phyloP scores from a whole-genome alignment of 345 rosid genomes.

The Pistacia integerrima region DNA sequence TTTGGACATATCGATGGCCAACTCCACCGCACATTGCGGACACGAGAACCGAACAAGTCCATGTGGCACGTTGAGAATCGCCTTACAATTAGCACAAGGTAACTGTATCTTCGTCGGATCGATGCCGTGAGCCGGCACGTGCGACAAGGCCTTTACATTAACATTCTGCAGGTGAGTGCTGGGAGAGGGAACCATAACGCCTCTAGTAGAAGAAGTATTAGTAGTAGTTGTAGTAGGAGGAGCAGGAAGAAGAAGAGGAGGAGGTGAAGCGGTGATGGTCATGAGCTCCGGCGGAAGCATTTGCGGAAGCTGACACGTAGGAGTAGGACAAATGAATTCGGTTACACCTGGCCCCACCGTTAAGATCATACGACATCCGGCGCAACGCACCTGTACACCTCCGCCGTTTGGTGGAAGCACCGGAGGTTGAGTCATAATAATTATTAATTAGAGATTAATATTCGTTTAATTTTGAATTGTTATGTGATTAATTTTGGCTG shows the following conservation, averaged over 20 bases:
- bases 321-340: slow-evolving; percentile 84
- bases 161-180: background rate
- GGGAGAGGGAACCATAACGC: background rate
- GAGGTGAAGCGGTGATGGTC: slow-evolving; percentile 24
- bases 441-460: background rate
- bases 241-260: background rate
- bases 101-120: slow-evolving; percentile 98
- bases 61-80: slow-evolving; percentile 90
- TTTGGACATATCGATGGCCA: slow-evolving; percentile 78
- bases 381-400: slow-evolving; percentile 92
- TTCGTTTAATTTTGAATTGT: background rate
- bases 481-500: background rate
- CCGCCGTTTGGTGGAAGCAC: slow-evolving; percentile 62
- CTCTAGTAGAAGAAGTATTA: background rate
- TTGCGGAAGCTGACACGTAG: slow-evolving; percentile 86
- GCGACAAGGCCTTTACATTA: slow-evolving; percentile 22
- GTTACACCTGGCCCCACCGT: slow-evolving; percentile 67
- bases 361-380: slow-evolving; percentile 84
- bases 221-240: background rate
- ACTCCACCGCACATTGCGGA: slow-evolving; percentile 89
- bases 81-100: slow-evolving; percentile 93
- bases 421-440: slow-evolving; percentile 70
- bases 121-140: slow-evolving; percentile 87
- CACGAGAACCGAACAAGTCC: slow-evolving; percentile 83
- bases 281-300: slow-evolving; percentile 96